Base-by-base conservation (phyloP, 441 rosid genomes). In the Populus hybrid region DNA sequence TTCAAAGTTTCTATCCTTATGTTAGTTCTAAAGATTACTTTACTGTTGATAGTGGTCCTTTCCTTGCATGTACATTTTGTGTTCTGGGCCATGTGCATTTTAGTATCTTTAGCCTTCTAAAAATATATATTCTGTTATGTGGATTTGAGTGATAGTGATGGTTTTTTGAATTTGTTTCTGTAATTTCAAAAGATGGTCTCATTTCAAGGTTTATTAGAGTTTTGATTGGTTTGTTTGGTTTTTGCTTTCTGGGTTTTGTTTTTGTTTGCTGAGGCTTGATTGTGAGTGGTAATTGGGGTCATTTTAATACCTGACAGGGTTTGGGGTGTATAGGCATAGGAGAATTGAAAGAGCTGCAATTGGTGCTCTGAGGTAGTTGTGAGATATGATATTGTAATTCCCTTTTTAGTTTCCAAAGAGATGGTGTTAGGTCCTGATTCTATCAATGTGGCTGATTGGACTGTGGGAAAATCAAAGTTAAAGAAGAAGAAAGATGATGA, bases 391-490 rank as follows among this genome's bases (percentile, higher is more conserved):
- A 68, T 57, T 75, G 74, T 66, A 11, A 9, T 57, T 50, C 28
- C 40, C 28, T 24, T 72, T 76, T 35, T 64, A 73, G 61, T 67
- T 73, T 59, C 10, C 10, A 63, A 75, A 70, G 72, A 46, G 64
- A 82, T 84, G 86, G 86, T 81, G 32, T 59, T 79, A 75, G 86
- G 82, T 78, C 77, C 79, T 69, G 84, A 79, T 53, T 69, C 76
- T 65, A 53, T 75, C 32, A 70, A 78, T 42, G 82, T 69, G 74
- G 83, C 70, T 81, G 73, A 40, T 73, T 81, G 78, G 82, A 78
- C 9, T 70, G 75, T 53, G 71, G 82, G 67, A 59, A 78, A 79
- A 35, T 80, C 84, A 38, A 77, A 84, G 75, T 74, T 72, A 28
- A 79, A 83, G 80, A 82, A 84, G 78, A 77, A 76, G 85, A 81